Evolutionary conservation across 305 asterid genomes (phyloP), one percentile per base, ranked within the genome.

Genomic region (Coffea humblotiana): DNA sequence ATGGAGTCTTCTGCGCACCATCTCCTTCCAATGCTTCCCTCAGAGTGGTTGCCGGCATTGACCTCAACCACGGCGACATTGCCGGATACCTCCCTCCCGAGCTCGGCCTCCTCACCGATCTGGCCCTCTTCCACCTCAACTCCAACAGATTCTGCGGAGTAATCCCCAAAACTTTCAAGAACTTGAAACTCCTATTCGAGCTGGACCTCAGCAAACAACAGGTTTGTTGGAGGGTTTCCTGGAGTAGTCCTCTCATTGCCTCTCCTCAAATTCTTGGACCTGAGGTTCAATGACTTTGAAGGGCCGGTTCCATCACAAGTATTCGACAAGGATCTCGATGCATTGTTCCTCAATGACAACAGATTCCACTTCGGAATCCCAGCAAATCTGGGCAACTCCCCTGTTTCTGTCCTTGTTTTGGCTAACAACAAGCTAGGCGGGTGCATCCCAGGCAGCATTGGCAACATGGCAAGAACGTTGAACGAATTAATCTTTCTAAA

Each of bases 221-320:
- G 94, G 4, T 89, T 90, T 45, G 94, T 86, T 0, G 94, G 94
- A 5, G 89, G 89, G 0, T 90, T 90, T 32, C 94, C 94, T 8
- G 45, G 23, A 10, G 92, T 87, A 11, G 91, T 90, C 27, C 86
- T 90, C 9, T 76, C 86, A 0, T 61, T 89, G 67, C 92, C 89
- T 40, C 72, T 81, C 3, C 79, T 89, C 54, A 90, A 87, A 51
- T 90, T 85, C 76, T 75, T 90, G 77, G 94, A 90, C 77, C 80
- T 90, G 2, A 80, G 92, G 77, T 89, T 86, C 81, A 90, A 90
- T 77, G 94, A 90, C 19, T 90, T 90, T 56, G 92, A 90, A 78
- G 94, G 94, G 6, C 80, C 85, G 1, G 91, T 90, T 10, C 92
- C 94, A 2, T 76, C 43, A 7, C 58, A 64, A 47, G 51, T 90